Conservation (phyloP, 495 filamentous ascomycete genomes). For the Penicillium crystallinum region DNA sequence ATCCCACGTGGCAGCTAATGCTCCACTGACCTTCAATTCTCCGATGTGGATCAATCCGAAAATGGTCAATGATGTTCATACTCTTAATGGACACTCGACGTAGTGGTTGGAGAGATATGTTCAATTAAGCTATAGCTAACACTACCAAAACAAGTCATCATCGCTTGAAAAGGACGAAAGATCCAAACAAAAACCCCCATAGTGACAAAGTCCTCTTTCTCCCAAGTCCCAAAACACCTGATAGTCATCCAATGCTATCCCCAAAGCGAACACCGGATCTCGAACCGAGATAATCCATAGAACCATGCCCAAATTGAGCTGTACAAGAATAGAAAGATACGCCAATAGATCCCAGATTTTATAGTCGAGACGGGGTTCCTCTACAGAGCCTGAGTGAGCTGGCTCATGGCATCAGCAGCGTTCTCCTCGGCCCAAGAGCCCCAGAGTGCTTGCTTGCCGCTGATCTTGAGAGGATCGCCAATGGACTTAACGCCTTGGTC, state of each 20-base stretch:
- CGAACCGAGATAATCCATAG: conserved; percentile 15
- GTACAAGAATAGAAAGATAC: conserved; percentile 29
- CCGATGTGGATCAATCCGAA: background rate
- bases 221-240: conserved; percentile 24
- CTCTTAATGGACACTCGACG: no score
- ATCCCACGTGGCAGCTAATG: no score
- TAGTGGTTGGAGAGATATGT: conserved; percentile 14
- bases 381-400: conserved; percentile 28
- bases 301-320: conserved; percentile 26
- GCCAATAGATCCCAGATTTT: conserved; percentile 18
- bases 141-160: conserved; percentile 11
- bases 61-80: no score
- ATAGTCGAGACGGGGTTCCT: conserved; percentile 2
- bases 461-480: conserved; percentile 71
- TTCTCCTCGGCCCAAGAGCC: conserved; percentile 90
- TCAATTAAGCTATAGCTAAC: conserved; percentile 25
- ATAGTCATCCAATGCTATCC: conserved; percentile 17
- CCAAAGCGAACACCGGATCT: conserved; percentile 25
- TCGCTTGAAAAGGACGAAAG: conserved; percentile 5
- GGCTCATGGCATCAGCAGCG: conserved; percentile 51
- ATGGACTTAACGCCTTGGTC: conserved; percentile 74
- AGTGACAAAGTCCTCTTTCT: conserved; percentile 16
- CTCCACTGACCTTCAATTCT: no score
- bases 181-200: conserved; percentile 9
- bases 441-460: conserved; percentile 88